These are phyloP conservation scores for Arthrobotrys iridis DNA, from an alignment of 2,329 filamentous ascomycete genomes.

Conservation along the genomic window DNA sequence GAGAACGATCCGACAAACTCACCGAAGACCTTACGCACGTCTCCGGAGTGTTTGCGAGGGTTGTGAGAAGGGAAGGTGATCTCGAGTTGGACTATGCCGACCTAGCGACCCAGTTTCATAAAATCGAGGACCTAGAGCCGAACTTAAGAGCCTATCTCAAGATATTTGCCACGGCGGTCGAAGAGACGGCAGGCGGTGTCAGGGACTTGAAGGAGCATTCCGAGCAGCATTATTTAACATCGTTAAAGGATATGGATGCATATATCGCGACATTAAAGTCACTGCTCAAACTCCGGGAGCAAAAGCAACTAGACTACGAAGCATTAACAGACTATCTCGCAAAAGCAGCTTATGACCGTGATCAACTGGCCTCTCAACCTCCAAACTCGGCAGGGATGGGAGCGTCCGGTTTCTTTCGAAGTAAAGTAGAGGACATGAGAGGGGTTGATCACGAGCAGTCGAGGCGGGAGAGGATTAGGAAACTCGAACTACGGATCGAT, in stretches of 20 bases:
- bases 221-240: slow-evolving; percentile 94
- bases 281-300: slow-evolving; percentile 90
- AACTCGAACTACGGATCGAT: slow-evolving; percentile 91
- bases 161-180: slow-evolving; percentile 84
- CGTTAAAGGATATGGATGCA: slow-evolving; percentile 91
- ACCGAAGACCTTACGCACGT: slow-evolving; percentile 93
- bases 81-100: slow-evolving; percentile 89
- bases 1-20: slow-evolving; percentile 90
- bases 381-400: slow-evolving; percentile 64
- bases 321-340: slow-evolving; percentile 94
- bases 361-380: slow-evolving; percentile 70
- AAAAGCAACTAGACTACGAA: slow-evolving; percentile 98
- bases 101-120: slow-evolving; percentile 92
- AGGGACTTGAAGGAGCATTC: slow-evolving; percentile 87
- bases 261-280: slow-evolving; percentile 88
- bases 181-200: slow-evolving; percentile 81
- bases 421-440: slow-evolving; percentile 95
- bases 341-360: slow-evolving; percentile 87
- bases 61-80: slow-evolving; percentile 86
- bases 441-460: slow-evolving; percentile 96
- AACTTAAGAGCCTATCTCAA: slow-evolving; percentile 83
- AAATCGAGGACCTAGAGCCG: slow-evolving; percentile 87
- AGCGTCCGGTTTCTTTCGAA: slow-evolving; percentile 84
- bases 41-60: slow-evolving; percentile 92
- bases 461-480: slow-evolving; percentile 84